Base-by-base conservation (phyloP, 805 yeast species). In the Candida glaebosa region DNA sequence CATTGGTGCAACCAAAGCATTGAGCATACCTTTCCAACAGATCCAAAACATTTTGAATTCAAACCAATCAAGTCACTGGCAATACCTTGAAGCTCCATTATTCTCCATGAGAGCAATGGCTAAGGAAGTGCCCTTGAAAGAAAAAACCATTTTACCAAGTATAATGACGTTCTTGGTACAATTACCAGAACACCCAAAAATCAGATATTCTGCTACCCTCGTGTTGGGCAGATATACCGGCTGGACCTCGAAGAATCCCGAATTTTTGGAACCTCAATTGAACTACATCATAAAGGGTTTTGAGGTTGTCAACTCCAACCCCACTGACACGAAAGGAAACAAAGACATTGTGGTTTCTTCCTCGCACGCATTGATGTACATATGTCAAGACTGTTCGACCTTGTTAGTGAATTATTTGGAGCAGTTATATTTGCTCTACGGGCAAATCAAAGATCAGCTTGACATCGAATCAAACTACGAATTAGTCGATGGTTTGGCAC, bases 171-270 rank as follows among this genome's bases (percentile, higher is more conserved):
- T 73, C 46, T 67, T 87, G 26, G 74, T 81, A 24, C 81, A 75
- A 54, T 67, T 87, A 41, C 96, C 97, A 1, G 91, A 87, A 50
- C 89, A 87, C 55, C 81, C 84, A 16, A 87, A 87, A 57, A 79
- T 93, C 39, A 75, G 96, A 59, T 93, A 91, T 57, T 95, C 98
- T 5, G 89, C 96, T 1, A 88, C 96, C 0, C 72, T 93, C 55
- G 96, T 93, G 1, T 67, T 93, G 31, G 98, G 99, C n/a, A 75
- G 99, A 53, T 93, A 93, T 61, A 87, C 98, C 2, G 88, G 85
- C 64, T 93, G 99, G 97, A 87, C 98, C 0, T 70, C 89, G 3
- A 75, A 79, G 50, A 95, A 93, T 62, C 89, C 95, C 3, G 83
- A 85, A 46, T 84, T 73, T 52, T 69, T 95, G 45, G 93, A 87